Conservation (phyloP, 2,329 filamentous ascomycete species). For the Aureobasidium leucospermi region DNA sequence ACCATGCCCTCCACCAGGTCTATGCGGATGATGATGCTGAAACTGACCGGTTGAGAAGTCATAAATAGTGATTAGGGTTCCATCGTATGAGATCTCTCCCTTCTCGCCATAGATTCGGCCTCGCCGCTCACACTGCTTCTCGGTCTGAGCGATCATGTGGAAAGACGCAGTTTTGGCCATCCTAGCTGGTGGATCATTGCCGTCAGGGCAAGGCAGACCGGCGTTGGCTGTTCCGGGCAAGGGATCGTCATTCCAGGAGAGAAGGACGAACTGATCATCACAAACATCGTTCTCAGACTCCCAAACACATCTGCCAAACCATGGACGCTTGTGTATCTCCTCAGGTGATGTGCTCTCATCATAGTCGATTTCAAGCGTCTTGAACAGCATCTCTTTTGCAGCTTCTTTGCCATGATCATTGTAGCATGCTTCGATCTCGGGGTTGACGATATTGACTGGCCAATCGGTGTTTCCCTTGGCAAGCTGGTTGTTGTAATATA, state of each 20-base stretch:
- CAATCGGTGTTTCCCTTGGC: slow-evolving; percentile 61
- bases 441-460: slow-evolving; percentile 84
- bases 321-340: slow-evolving; percentile 45
- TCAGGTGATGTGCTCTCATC: slow-evolving; percentile 41
- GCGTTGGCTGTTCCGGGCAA: slow-evolving; percentile 20
- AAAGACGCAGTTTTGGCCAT: slow-evolving; percentile 79
- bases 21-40: slow-evolving; percentile 41
- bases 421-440: slow-evolving; percentile 77
- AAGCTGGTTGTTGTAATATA: slow-evolving; percentile 68
- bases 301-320: slow-evolving; percentile 95
- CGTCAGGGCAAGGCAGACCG: not conserved
- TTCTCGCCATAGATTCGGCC: slow-evolving; percentile 78
- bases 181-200: slow-evolving; percentile 26
- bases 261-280: slow-evolving; percentile 84
- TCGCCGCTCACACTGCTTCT: slow-evolving; percentile 77
- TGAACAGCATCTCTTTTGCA: slow-evolving; percentile 46
- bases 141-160: slow-evolving; percentile 90
- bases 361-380: slow-evolving; percentile 48
- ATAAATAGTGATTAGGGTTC: slow-evolving; percentile 65
- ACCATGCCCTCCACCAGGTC: slow-evolving; percentile 54
- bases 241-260: slow-evolving; percentile 74
- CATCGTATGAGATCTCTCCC: slow-evolving; percentile 84
- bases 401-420: slow-evolving; percentile 36
- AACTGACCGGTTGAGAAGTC: slow-evolving; percentile 57
- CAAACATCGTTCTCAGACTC: slow-evolving; percentile 89